Evolutionary conservation across 2,329 filamentous ascomycete species (phyloP).

Genomic region (Sordariomycetes sp.): DNA sequence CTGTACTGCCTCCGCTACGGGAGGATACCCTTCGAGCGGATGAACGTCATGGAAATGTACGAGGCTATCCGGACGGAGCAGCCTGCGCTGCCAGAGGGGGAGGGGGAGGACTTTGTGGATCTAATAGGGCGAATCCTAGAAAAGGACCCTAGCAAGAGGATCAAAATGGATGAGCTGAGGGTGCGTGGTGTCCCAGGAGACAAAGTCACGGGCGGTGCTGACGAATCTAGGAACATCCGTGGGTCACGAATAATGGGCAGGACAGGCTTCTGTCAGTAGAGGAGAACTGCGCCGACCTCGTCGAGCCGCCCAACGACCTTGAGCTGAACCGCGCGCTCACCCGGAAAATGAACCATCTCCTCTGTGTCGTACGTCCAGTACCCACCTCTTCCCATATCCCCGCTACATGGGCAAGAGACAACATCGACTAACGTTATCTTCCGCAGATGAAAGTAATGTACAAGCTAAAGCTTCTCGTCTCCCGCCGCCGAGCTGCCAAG

Average conservation of each 20-base stretch:
- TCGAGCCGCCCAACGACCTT: slow-evolving; percentile 76
- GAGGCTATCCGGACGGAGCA: slow-evolving; percentile 69
- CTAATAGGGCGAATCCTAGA: slow-evolving; percentile 63
- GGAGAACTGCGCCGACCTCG: slow-evolving; percentile 71
- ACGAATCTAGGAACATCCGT: slow-evolving; percentile 60
- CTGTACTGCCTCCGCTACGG: slow-evolving; percentile 89
- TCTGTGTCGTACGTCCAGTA: slow-evolving; percentile 56
- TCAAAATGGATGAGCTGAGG: slow-evolving; percentile 69
- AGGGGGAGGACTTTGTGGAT: slow-evolving; percentile 58
- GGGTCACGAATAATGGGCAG: slow-evolving; percentile 72
- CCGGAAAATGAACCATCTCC: slow-evolving; percentile 70
- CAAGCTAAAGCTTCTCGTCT: slow-evolving; percentile 70
- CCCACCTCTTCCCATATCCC: not conserved
- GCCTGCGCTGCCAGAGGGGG: slow-evolving; percentile 46
- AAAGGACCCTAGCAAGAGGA: slow-evolving; percentile 73
- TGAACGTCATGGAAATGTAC: slow-evolving; percentile 74
- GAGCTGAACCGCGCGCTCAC: slow-evolving; percentile 90
- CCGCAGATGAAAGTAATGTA: slow-evolving; percentile 75
- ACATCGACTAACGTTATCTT: not conserved
- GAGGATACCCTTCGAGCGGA: slow-evolving; percentile 70
- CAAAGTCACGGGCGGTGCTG: not conserved
- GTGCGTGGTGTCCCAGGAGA: no score
- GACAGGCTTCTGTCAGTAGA: slow-evolving; percentile 69
- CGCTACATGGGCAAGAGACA: no score
- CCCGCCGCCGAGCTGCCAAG: slow-evolving; percentile 6